Percentiles rank a stretch among this genome's conserved stretches.
Evolutionary conservation across 768 basidiomycete species (phyloP).

Genomic region (Tubosaeta brunneosetosa): DNA sequence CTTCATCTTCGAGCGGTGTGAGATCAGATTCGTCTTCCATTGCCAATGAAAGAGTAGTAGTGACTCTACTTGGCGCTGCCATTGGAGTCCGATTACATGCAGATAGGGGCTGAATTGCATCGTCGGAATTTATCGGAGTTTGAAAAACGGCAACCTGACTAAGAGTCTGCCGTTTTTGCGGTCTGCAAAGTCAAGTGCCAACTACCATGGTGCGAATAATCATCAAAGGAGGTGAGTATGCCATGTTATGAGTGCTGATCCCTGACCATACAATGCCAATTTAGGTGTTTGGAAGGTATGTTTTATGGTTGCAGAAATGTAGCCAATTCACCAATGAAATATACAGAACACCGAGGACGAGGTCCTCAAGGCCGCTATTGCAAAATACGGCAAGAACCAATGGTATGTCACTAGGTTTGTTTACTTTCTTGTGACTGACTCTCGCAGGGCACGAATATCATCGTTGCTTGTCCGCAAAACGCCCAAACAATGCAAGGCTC

Average conservation of each 20-base stretch:
- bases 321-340: conserved; percentile 6
- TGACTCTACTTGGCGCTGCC: background rate
- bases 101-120: background rate
- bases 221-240: conserved; percentile 75
- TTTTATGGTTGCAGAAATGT: conserved; percentile 7
- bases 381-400: conserved; percentile 96
- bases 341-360: conserved; percentile 92
- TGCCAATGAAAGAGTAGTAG: background rate
- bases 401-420: conserved; percentile 44
- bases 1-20: conserved; percentile 14
- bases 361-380: conserved; percentile 97
- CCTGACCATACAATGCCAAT: conserved; percentile 1
- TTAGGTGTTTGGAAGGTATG: conserved; percentile 81
- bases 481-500: conserved; percentile 98
- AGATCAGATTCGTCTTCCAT: conserved; percentile 11
- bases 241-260: background rate
- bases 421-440: background rate
- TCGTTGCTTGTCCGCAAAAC: conserved; percentile 97
- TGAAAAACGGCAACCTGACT: conserved; percentile 12
- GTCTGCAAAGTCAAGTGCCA: background rate
- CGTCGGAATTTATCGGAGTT: conserved; percentile 13
- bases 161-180: background rate
- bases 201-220: conserved; percentile 76
- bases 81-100: background rate
- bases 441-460: conserved; percentile 87